Base-by-base conservation (phyloP, 768 basidiomycete genomes). In the Tricholoma hemisulphureum region DNA sequence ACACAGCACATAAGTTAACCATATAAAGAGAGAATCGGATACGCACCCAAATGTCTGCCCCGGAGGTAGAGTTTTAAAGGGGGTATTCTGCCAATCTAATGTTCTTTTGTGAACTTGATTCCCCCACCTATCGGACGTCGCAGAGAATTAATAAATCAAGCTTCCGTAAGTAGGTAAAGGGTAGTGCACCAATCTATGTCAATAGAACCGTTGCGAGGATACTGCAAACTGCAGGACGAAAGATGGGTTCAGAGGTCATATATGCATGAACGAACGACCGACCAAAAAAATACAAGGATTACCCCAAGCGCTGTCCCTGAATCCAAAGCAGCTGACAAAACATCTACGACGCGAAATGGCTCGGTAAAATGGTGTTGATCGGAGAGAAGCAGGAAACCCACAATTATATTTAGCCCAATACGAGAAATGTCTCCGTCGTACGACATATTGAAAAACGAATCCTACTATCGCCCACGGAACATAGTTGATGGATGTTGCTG, bases 401-500 rank as follows among this genome's bases (percentile, higher is more conserved):
- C 88, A 89, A 61, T 89, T 89, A 70, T 89, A 89, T 69, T 90
- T 89, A 18, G 87, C 82, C 88, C 87, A 89, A 74, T 83, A 89
- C 6, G 81, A 72, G 66, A 90, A 90, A 66, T 85, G 76, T 59
- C 80, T 80, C 70, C 85, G 74, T 60, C 89, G 78, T 34, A 88
- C 77, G n/a, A 86, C 63, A 65, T 79, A 88, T 62, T 90, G 91
- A 74, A 94, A 93, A 24, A 91, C 72, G 67, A 92, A 93, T 16
- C 86, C 85, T 26, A 87, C 77, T 52, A 85, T 73, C 67, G 87
- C 83, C 88, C 88, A 93, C 2, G 88, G 86, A 2, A 93, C 79
- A 66, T 88, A 95, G 70, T 96, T 95, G 63, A 93, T 79, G 3
- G 91, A 88, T 0, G 86, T 90, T 11, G 91, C 91, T 8, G 92